Evolutionary conservation across 208 protist genomes (phyloP).

Genomic region (Leptomonas seymouri): DNA sequence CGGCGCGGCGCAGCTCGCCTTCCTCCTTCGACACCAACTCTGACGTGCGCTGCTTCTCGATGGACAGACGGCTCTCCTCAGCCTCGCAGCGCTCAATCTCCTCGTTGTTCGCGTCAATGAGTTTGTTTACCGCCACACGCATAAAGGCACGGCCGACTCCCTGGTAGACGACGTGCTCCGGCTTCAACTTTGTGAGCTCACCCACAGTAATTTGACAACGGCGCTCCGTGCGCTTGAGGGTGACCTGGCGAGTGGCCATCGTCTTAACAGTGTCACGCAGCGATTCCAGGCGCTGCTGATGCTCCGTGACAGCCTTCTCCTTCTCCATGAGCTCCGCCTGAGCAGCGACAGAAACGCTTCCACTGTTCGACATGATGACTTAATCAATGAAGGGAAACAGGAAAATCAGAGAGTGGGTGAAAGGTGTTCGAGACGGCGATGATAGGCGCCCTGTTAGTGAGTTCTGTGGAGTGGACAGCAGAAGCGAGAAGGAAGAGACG

Average conservation of each 20-base stretch:
- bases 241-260: constrained; percentile 83
- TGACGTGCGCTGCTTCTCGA: constrained; percentile 83
- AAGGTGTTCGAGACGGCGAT: too few species aligned
- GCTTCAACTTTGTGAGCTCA: constrained; percentile 73
- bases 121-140: constrained; percentile 54
- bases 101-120: constrained; percentile 76
- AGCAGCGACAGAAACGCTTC: constrained; percentile 51
- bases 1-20: constrained; percentile 63
- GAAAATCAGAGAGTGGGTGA: constrained; percentile 15
- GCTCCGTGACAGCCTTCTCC: constrained; percentile 83
- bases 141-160: constrained; percentile 85
- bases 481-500: background rate
- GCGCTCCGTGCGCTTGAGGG: constrained; percentile 59
- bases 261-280: constrained; percentile 77
- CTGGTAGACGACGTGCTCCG: constrained; percentile 78
- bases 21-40: constrained; percentile 81
- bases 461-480: background rate
- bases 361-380: constrained; percentile 45
- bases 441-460: background rate
- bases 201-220: constrained; percentile 79
- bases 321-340: constrained; percentile 91
- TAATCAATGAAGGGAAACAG: background rate
- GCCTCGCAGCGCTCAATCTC: constrained; percentile 73
- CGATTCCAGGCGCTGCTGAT: constrained; percentile 82
- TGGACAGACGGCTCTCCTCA: constrained; percentile 70